Percentiles rank a stretch among this genome's conserved stretches.
Conservation (phyloP, 345 rosid species). For the Hibiscus tridactylites region DNA sequence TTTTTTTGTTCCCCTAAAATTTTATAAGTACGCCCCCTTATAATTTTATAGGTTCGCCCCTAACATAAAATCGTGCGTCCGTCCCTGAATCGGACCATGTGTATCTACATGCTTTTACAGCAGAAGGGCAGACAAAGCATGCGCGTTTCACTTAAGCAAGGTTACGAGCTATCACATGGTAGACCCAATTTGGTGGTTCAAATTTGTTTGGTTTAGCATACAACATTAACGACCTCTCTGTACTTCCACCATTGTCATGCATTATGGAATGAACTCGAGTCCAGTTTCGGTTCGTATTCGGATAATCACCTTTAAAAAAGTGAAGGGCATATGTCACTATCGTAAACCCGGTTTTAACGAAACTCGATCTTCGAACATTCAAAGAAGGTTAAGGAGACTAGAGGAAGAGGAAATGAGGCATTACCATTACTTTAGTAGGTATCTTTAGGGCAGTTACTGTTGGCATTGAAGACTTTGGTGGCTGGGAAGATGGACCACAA, state of each 20-base stretch:
- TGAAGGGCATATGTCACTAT: not conserved
- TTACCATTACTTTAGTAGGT: not conserved
- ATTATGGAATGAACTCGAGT: not conserved
- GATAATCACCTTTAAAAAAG: not conserved
- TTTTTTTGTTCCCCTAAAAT: too few species aligned
- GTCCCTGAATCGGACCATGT: not conserved
- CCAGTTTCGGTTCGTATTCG: not conserved
- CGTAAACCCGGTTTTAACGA: not conserved
- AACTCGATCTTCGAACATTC: not conserved
- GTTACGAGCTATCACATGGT: constrained; percentile 11
- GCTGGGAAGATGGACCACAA: constrained; percentile 29
- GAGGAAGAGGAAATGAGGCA: not conserved
- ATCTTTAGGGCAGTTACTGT: constrained; percentile 5
- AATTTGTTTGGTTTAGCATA: not conserved
- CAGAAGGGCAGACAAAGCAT: not conserved
- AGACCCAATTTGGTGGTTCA: constrained; percentile 3
- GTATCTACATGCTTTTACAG: not conserved
- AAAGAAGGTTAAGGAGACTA: not conserved
- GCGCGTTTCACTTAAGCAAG: not conserved
- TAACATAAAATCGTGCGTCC: too few species aligned
- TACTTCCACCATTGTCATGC: too few species aligned
- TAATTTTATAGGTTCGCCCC: too few species aligned
- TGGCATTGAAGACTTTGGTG: constrained; percentile 5
- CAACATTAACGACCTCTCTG: not conserved
- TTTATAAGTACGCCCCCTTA: too few species aligned